These are phyloP conservation scores for Fusarium palustre DNA, from an alignment of 2,329 filamentous ascomycete species.

Conservation along the genomic window DNA sequence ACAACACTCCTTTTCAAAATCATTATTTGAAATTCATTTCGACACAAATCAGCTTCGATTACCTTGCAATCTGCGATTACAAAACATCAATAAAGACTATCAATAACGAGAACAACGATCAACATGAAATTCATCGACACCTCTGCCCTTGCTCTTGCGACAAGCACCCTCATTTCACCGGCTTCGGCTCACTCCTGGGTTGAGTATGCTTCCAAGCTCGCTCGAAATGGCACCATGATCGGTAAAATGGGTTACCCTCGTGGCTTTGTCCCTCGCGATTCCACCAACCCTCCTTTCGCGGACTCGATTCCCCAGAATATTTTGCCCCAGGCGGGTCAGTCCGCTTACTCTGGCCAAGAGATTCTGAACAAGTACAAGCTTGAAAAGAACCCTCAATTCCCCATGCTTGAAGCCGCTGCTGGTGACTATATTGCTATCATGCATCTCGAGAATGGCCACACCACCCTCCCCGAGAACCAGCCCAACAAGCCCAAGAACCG, in stretches of 20 bases:
- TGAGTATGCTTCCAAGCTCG: constrained; percentile 78
- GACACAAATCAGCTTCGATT: constrained; percentile 17
- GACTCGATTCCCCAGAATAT: constrained; percentile 72
- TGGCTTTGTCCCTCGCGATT: constrained; percentile 70
- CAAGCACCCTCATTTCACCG: constrained; percentile 50
- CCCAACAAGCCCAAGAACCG: constrained; percentile 72
- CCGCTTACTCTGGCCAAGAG: constrained; percentile 69
- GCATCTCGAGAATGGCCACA: constrained; percentile 83
- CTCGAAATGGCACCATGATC: constrained; percentile 77
- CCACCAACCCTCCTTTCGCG: constrained; percentile 61
- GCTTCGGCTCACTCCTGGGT: constrained; percentile 81
- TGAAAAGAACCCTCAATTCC: constrained; percentile 62
- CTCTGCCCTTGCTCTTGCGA: constrained; percentile 40
- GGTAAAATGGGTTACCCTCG: constrained; percentile 80
- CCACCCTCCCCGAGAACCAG: constrained; percentile 68
- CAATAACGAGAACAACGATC: constrained; percentile 13
- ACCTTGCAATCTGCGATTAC: constrained; percentile 6
- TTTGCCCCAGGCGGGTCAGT: constrained; percentile 72
- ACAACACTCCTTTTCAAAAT: constrained; percentile 31
- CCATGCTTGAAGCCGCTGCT: constrained; percentile 69
- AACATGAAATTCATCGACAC: constrained; percentile 41
- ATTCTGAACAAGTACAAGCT: constrained; percentile 59
- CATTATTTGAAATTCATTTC: constrained; percentile 22
- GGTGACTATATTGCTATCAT: constrained; percentile 75
- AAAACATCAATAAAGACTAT: constrained; percentile 5